Conservation (phyloP, 2,329 filamentous ascomycete species). For the Fusarium concolor region DNA sequence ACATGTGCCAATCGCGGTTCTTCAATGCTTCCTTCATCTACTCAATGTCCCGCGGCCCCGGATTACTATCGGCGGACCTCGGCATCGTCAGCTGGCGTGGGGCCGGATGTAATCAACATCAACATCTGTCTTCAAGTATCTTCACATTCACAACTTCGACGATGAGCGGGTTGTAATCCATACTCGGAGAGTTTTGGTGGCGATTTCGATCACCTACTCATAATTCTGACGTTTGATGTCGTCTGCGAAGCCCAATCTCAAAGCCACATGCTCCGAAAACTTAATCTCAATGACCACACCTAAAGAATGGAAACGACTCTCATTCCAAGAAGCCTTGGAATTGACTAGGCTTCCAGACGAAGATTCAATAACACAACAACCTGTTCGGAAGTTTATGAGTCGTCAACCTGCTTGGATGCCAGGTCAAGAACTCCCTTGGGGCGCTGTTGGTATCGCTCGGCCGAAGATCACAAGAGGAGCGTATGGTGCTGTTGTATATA, state of each 20-base stretch:
- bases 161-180: background rate
- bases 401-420: slow-evolving; percentile 50
- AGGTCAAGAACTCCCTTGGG: slow-evolving; percentile 49
- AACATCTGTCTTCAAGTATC: background rate
- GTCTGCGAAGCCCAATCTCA: background rate
- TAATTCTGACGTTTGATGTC: background rate
- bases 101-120: background rate
- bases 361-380: background rate
- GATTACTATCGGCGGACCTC: slow-evolving; percentile 22
- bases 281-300: slow-evolving; percentile 13
- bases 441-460: slow-evolving; percentile 23
- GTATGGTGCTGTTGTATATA: slow-evolving; percentile 55
- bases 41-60: background rate
- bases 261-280: background rate
- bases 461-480: slow-evolving; percentile 43
- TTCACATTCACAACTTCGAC: background rate
- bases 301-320: slow-evolving; percentile 42
- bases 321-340: slow-evolving; percentile 49
- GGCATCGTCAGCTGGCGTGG: slow-evolving; percentile 21
- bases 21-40: background rate
- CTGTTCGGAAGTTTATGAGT: slow-evolving; percentile 47
- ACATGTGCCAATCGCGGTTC: background rate
- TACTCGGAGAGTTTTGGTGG: no score
- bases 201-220: no score
- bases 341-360: slow-evolving; percentile 41